Conservation (phyloP, 1,139 yeast genomes). For the Saccharomyces hybrid region DNA sequence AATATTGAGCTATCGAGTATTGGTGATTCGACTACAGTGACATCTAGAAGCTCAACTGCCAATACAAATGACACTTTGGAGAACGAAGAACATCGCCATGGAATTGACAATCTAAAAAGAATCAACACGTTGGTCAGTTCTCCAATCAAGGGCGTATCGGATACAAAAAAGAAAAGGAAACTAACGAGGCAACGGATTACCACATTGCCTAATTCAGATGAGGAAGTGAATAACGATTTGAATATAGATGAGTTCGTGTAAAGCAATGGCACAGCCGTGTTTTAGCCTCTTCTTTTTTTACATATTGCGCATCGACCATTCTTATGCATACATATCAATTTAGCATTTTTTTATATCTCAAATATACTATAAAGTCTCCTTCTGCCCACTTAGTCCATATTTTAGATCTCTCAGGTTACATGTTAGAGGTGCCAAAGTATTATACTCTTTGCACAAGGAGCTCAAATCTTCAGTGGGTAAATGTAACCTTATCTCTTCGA, state of each 20-base stretch:
- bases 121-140: background rate
- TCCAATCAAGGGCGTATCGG: background rate
- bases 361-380: background rate
- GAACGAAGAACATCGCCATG: background rate
- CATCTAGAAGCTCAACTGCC: background rate
- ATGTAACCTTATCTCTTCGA: background rate
- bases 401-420: background rate
- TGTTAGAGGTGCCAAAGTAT: constrained; percentile 1
- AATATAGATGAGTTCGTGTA: background rate
- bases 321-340: background rate
- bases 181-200: background rate
- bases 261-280: background rate
- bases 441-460: background rate
- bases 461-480: background rate
- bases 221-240: background rate
- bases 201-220: background rate
- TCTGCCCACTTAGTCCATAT: background rate
- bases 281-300: too few species aligned
- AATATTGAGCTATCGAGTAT: background rate
- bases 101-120: background rate
- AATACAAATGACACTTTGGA: background rate
- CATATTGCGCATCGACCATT: too few species aligned
- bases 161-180: background rate
- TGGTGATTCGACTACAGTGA: background rate
- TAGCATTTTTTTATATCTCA: background rate